Evolutionary conservation across 345 rosid genomes (phyloP).

Genomic region (Limnanthes douglasii): DNA sequence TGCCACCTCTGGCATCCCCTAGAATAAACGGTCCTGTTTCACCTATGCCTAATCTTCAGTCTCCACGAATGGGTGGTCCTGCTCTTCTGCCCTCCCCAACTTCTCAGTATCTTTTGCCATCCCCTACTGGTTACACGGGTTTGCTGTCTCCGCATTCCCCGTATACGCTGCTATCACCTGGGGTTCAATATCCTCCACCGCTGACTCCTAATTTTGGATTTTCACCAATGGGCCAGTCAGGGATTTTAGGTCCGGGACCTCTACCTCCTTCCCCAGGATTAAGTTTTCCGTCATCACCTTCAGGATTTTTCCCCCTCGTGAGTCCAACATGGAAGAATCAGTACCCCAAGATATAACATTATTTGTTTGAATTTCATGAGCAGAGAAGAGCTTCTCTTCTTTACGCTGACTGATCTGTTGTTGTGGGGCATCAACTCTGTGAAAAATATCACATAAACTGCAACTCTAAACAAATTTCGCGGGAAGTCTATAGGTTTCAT

Average conservation of each 20-base stretch:
- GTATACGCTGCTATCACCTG: constrained; percentile 59
- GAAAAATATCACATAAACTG: constrained; percentile 13
- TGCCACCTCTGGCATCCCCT: constrained; percentile 33
- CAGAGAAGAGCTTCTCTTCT: constrained; percentile 9
- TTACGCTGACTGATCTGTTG: constrained; percentile 5
- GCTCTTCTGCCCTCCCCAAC: constrained; percentile 63
- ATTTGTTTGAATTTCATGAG: constrained; percentile 4
- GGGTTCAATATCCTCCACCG: constrained; percentile 68
- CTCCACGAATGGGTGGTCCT: constrained; percentile 48
- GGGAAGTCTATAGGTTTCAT: constrained; percentile 7
- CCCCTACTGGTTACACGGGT: constrained; percentile 47
- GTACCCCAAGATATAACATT: constrained; percentile 10
- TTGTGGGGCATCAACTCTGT: constrained; percentile 4
- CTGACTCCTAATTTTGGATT: constrained; percentile 60
- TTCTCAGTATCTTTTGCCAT: constrained; percentile 64
- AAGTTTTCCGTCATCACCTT: constrained; percentile 55
- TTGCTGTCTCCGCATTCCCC: constrained; percentile 64
- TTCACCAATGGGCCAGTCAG: constrained; percentile 52
- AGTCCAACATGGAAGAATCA: constrained; percentile 81
- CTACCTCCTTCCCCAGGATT: constrained; percentile 67
- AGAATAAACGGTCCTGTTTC: constrained; percentile 25
- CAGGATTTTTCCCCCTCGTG: constrained; percentile 47
- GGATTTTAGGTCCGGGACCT: constrained; percentile 65
- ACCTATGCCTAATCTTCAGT: constrained; percentile 30
- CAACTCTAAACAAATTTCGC: constrained; percentile 9